Evolutionary conservation across 176 grass and related monocot genomes (phyloP).

Genomic region (Oryza nivara): DNA sequence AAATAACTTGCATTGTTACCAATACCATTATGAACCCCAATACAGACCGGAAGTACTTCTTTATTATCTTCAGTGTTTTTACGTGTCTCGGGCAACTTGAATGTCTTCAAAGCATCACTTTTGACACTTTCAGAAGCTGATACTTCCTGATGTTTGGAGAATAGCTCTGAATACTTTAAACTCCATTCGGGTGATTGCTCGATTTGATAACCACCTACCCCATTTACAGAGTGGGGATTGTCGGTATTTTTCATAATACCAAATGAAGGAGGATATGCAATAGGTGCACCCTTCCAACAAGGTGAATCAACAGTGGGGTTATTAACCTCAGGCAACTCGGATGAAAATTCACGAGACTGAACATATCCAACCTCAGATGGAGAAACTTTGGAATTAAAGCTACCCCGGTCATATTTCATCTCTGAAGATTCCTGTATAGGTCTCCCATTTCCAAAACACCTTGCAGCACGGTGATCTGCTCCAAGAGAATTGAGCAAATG

Average conservation of each 20-base stretch:
- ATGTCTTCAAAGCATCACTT: conserved; percentile 7
- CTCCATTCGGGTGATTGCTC: conserved; percentile 18
- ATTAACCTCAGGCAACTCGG: conserved; percentile 43
- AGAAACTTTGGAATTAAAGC: conserved; percentile 28
- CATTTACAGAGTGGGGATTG: background rate
- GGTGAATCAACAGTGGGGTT: conserved; percentile 63
- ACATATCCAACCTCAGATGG: conserved; percentile 36
- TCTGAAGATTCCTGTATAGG: conserved; percentile 27
- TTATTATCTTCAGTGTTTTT: conserved; percentile 28
- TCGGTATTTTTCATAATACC: conserved; percentile 39
- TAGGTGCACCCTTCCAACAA: conserved; percentile 73
- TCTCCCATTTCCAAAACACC: conserved; percentile 29
- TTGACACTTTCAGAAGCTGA: conserved; percentile 23
- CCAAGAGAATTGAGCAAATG: conserved; percentile 12
- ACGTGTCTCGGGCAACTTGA: conserved; percentile 27
- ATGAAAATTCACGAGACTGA: conserved; percentile 39
- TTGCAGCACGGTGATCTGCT: background rate
- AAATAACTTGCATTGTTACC: conserved; percentile 10
- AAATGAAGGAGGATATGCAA: conserved; percentile 45
- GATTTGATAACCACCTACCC: conserved; percentile 31
- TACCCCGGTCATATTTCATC: conserved; percentile 32
- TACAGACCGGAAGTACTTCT: background rate
- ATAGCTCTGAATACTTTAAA: conserved; percentile 11
- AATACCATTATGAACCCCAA: conserved; percentile 22
- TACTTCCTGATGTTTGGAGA: conserved; percentile 3